Base-by-base conservation (phyloP, 2,329 filamentous ascomycete species). In the Chlorencoelia australis region DNA sequence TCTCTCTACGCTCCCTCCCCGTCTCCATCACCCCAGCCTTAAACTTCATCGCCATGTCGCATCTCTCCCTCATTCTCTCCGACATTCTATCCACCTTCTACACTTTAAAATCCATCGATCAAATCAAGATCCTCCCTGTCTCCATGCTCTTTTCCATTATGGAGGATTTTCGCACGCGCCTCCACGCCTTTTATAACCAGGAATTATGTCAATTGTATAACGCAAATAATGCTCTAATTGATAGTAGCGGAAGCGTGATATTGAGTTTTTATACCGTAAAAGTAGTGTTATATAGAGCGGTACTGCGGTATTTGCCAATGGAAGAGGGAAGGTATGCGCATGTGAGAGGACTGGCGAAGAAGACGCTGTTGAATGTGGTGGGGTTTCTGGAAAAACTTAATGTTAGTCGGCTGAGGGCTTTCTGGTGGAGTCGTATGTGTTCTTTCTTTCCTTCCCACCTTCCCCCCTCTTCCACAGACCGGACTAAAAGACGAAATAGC, bases 21-120 rank as follows among this genome's bases (percentile, higher is more conserved):
- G n/a, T n/a, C n/a, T n/a, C n/a, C n/a, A n/a, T n/a, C 4, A 37
- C 33, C 14, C 42, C 48, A n/a, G 48, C 46, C 10, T 30, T 48
- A 4, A 39, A 46, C 33, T 72, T 73, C 43, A 61, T 70, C 22
- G 63, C 68, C 13, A 64, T 73, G 31, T 63, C 66, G 7, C 59
- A 66, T 17, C 49, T 74, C 4, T 66, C 67, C 1, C 59, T 61
- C 21, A 68, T 73, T 30, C 63, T 72, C 26, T 63, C 64, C 31
- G 67, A 71, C 34, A 62, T 72, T 9, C 54, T 71, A 17, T 60
- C 60, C 8, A 63, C 58, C 1, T 65, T 73, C 19, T 71, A 71
- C 48, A 65, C n/a, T n/a, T n/a, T n/a, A n/a, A n/a, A n/a, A n/a
- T n/a, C 59, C 40, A 51, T 51, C 35, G 48, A 46, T 43, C 40